A percentile compares a stretch with the other conserved stretches of the same genome.
phyloP scores from a whole-genome alignment of 805 yeast species.

The Candida verbasci region DNA sequence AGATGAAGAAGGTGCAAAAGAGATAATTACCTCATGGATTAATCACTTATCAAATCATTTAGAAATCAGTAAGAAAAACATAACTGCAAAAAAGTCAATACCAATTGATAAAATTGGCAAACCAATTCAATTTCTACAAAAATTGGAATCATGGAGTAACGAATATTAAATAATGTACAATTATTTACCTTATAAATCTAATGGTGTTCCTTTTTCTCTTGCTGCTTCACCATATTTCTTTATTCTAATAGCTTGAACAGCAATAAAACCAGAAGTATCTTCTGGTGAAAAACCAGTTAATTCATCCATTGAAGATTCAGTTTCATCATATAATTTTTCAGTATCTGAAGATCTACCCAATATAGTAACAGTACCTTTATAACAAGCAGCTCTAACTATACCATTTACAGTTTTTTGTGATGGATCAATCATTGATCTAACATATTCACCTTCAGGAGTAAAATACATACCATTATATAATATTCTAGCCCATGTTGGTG shows the following conservation, averaged over 20 bases:
- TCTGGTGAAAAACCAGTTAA: conserved; percentile 96
- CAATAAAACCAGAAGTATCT: conserved; percentile 95
- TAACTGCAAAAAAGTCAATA: conserved; percentile 29
- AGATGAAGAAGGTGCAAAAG: conserved; percentile 6
- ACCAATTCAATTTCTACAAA: conserved; percentile 8
- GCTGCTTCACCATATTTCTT: conserved; percentile 97
- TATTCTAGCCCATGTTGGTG: conserved; percentile 83
- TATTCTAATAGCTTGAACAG: conserved; percentile 96
- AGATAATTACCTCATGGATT: conserved; percentile 12
- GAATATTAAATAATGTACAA: conserved; percentile 4
- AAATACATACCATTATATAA: conserved; percentile 97
- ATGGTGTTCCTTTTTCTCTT: conserved; percentile 65
- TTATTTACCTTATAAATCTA: conserved; percentile 36
- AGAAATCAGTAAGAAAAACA: conserved; percentile 27
- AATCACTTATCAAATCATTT: conserved; percentile 26
- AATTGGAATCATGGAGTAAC: conserved; percentile 7
- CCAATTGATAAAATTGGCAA: conserved; percentile 26
- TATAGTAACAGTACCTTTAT: conserved; percentile 82
- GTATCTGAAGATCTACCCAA: conserved; percentile 94
- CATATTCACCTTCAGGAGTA: conserved; percentile 97
- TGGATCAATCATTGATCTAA: conserved; percentile 89
- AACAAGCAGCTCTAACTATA: conserved; percentile 86
- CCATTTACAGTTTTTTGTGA: conserved; percentile 96
- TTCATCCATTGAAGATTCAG: conserved; percentile 99
- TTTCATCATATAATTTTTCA: conserved; percentile 95